These are phyloP conservation scores for Candida andamanensis DNA, from an alignment of 805 yeast genomes.

Conservation along the genomic window DNA sequence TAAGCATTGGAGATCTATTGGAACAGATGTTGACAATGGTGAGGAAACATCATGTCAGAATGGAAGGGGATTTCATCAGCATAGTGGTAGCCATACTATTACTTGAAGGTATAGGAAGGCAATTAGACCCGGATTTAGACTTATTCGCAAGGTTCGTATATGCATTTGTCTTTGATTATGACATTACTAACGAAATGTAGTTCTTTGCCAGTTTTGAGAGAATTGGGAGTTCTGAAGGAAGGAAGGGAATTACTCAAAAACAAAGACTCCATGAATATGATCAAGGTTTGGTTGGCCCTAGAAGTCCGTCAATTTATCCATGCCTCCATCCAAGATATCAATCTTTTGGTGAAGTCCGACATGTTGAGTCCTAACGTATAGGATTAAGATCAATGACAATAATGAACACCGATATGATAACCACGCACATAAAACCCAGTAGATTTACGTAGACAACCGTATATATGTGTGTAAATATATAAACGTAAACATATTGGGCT, in stretches of 20 bases:
- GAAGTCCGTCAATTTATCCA: conserved; percentile 84
- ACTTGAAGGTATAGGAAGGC: conserved; percentile 93
- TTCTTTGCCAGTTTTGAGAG: conserved; percentile 80
- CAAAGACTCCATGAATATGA: conserved; percentile 68
- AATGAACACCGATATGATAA: too few relatives aligned
- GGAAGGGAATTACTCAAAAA: conserved; percentile 52
- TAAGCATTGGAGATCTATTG: conserved; percentile 85
- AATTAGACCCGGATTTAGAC: conserved; percentile 87
- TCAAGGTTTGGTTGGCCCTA: conserved; percentile 84
- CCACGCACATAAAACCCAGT: too few relatives aligned
- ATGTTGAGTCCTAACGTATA: conserved; percentile 42
- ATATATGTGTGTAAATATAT: too few relatives aligned
- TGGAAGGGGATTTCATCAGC: conserved; percentile 96
- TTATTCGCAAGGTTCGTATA: conserved; percentile 92
- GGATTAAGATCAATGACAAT: too few relatives aligned
- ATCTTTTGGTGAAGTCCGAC: conserved; percentile 40
- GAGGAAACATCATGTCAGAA: conserved; percentile 86
- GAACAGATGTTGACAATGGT: conserved; percentile 90
- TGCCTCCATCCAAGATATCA: conserved; percentile 71
- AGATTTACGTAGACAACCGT: too few relatives aligned
- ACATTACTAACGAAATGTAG: conserved; percentile 30
- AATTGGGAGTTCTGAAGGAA: conserved; percentile 66
- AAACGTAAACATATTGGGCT: too few relatives aligned
- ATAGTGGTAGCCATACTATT: conserved; percentile 90
- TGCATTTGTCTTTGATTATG: conserved; percentile 35